Evolutionary conservation across 1,284 basidiomycete genomes (phyloP).

Genomic region (Ganoderma resinaceum): DNA sequence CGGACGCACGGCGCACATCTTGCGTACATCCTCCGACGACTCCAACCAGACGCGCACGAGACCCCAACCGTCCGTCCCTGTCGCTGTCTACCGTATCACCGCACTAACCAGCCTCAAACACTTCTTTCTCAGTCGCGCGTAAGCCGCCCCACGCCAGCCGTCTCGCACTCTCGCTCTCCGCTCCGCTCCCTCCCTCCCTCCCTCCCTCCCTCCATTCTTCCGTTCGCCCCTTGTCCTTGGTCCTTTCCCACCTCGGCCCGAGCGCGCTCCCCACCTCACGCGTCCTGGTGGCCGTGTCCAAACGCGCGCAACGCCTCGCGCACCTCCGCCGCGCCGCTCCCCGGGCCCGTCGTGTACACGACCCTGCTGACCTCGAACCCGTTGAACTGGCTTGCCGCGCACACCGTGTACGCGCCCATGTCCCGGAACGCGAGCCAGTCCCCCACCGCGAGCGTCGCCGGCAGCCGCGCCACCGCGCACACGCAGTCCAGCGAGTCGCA

Average conservation of each 20-base stretch:
- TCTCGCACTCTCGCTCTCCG: not conserved
- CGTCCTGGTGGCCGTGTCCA: constrained; percentile 12
- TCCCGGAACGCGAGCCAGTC: constrained; percentile 82
- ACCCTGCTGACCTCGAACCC: constrained; percentile 58
- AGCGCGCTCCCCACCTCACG: constrained; percentile 21
- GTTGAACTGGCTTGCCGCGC: constrained; percentile 78
- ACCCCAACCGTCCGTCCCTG: not conserved
- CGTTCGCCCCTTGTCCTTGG: not conserved
- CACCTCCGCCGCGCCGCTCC: constrained; percentile 45
- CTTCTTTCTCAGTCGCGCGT: constrained; percentile 3
- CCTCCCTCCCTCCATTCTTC: not conserved
- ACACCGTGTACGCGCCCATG: constrained; percentile 86
- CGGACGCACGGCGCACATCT: not conserved
- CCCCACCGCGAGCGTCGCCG: constrained; percentile 65
- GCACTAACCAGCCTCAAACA: not conserved
- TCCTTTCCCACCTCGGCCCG: not conserved
- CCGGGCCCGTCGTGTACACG: constrained; percentile 52
- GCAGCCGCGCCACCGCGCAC: constrained; percentile 54
- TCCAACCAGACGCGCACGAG: not conserved
- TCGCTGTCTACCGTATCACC: not conserved
- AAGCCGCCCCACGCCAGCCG: constrained; percentile 3
- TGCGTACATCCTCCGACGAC: not conserved
- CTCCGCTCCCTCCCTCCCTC: not conserved
- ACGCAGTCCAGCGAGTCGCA: constrained; percentile 85
- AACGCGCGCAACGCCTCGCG: constrained; percentile 44